These are phyloP conservation scores for Phaseolus coccineus DNA, from an alignment of 331 rosid species.

Conservation along the genomic window DNA sequence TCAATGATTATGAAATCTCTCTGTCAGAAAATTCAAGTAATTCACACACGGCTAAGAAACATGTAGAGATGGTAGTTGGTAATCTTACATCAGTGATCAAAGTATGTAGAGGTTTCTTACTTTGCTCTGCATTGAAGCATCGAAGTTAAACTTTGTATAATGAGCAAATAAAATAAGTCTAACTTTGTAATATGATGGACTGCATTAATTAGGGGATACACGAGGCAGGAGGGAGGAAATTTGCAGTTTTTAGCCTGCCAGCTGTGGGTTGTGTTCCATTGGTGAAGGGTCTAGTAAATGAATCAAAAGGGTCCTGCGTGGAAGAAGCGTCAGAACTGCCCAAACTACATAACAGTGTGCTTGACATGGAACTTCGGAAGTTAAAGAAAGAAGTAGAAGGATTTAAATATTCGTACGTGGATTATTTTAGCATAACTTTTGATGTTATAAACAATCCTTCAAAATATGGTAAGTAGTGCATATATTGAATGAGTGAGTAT, in stretches of 20 bases:
- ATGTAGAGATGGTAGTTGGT: slow-evolving; percentile 57
- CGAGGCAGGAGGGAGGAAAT: slow-evolving; percentile 61
- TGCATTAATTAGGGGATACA: slow-evolving; percentile 45
- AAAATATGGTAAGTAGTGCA: slow-evolving; percentile 41
- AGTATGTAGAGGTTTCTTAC: slow-evolving; percentile 29
- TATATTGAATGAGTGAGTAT: background rate
- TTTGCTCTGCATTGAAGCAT: background rate
- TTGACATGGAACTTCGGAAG: slow-evolving; percentile 38
- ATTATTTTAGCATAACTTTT: background rate
- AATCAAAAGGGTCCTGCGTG: slow-evolving; percentile 37
- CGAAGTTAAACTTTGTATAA: background rate
- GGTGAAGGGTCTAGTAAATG: slow-evolving; percentile 27
- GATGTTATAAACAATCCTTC: slow-evolving; percentile 40
- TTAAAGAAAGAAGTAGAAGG: slow-evolving; percentile 50
- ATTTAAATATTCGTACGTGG: slow-evolving; percentile 41
- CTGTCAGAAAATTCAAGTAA: slow-evolving; percentile 17
- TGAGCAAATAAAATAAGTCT: background rate
- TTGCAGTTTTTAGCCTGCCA: slow-evolving; percentile 42
- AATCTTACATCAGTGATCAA: slow-evolving; percentile 54
- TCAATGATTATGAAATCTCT: slow-evolving; percentile 54
- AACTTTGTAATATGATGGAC: background rate
- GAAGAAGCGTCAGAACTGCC: slow-evolving; percentile 38
- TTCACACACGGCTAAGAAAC: slow-evolving; percentile 37
- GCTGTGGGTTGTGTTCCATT: slow-evolving; percentile 40
- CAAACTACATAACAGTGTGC: slow-evolving; percentile 48